phyloP scores from a whole-genome alignment of 768 basidiomycete genomes.

The Leccinellum albellum region DNA sequence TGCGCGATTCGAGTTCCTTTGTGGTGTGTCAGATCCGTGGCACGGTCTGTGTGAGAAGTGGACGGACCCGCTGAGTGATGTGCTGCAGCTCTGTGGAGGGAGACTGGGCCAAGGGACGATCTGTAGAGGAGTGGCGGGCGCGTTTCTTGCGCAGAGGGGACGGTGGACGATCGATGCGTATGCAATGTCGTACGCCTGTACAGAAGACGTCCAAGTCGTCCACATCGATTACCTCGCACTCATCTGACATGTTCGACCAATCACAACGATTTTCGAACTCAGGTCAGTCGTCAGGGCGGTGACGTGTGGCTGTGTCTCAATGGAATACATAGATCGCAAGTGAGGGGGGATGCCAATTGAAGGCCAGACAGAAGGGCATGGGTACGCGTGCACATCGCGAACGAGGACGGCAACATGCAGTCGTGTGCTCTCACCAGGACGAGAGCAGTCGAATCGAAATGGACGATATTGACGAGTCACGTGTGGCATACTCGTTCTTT shows the following conservation, averaged over 20 bases:
- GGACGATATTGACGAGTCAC: too few relatives aligned
- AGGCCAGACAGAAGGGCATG: too few relatives aligned
- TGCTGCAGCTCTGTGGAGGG: slow-evolving; percentile 22
- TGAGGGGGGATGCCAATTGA: too few relatives aligned
- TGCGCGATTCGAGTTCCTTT: slow-evolving; percentile 24
- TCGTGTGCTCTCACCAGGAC: neutral
- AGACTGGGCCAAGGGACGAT: neutral
- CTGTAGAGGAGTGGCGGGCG: neutral
- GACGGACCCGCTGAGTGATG: slow-evolving; percentile 21
- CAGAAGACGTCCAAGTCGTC: slow-evolving; percentile 22
- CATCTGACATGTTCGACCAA: slow-evolving; percentile 1
- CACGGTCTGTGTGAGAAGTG: neutral
- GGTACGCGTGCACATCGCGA: too few relatives aligned
- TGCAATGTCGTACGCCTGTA: slow-evolving; percentile 15
- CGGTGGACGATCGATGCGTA: slow-evolving; percentile 12
- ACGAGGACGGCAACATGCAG: neutral
- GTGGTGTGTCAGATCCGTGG: slow-evolving; percentile 6
- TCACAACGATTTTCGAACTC: neutral
- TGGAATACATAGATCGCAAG: too few relatives aligned
- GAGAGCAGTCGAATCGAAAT: too few relatives aligned
- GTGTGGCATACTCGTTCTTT: neutral
- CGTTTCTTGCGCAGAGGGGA: slow-evolving; percentile 16
- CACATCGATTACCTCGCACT: slow-evolving; percentile 25
- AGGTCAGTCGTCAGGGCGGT: neutral
- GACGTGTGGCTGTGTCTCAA: slow-evolving; percentile 8